Base-by-base conservation (phyloP, 129 eudicot species). In the Flaveria brownii region DNA sequence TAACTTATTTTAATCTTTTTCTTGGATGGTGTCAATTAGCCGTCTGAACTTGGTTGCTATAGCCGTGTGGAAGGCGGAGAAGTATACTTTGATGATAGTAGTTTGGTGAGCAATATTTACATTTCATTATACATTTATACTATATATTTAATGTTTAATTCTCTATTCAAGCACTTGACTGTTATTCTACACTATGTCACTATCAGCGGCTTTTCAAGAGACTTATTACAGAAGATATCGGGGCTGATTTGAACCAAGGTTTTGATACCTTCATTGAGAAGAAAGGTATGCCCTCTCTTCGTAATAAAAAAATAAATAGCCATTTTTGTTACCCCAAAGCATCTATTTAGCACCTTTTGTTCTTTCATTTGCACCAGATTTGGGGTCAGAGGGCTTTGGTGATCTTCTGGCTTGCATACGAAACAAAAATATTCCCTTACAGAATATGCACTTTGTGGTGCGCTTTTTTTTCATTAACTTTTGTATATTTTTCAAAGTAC, bases 401-500 rank as follows among this genome's bases (percentile, higher is more conserved):
- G 97, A 95, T 83, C 88, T 95, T 26, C 92, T 95, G 25, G 76
- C 94, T 64, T 83, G 90, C 77, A 91, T 95, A 77, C 82, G 99
- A 82, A 86, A 75, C 84, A 95, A 91, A 76, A 87, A 80, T 62
- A 86, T 91, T n/a, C 97, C 97, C 10, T 94, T 95, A 68, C 90
- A 91, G 60, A 91, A 91, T 81, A 95, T 95, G 91, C 99, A 95
- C 77, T 95, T 95, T 83, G 99, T 95, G 91, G 99, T 86, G 82
- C 84, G 92, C 36, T 68, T 59, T 20, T 20, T 77, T 55, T 33
- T 73, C 63, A 22, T 59, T 61, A 25, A 13, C 3, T 49, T 82
- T 16, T 2, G 22, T 56, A 10, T 75, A 47, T 71, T 51, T 62
- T 68, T 51, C 33, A 9, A 77, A n/a, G 10, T 62, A 62, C 30